phyloP scores from a whole-genome alignment of 352 stramenopile species.

The Blastocystis sp. region DNA sequence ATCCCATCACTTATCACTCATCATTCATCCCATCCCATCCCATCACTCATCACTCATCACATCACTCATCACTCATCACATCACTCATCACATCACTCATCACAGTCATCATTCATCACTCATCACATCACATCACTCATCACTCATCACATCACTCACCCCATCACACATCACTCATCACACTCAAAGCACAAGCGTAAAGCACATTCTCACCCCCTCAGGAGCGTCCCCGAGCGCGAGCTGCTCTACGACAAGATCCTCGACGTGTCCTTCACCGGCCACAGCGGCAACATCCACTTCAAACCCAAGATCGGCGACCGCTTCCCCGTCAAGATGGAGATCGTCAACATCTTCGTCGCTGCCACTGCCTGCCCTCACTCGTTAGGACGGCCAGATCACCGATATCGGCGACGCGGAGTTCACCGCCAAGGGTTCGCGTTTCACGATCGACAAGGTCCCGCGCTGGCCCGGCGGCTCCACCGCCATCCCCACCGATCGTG shows the following conservation, averaged over 20 bases:
- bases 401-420: slow-evolving; percentile 16
- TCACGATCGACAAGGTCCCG: slow-evolving; percentile 15
- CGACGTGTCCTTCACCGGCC: slow-evolving; percentile 2
- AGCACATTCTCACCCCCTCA: neutral
- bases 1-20: too few relatives aligned
- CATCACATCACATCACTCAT: too few relatives aligned
- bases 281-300: slow-evolving; percentile 27
- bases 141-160: too few relatives aligned
- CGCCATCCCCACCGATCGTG: slow-evolving; percentile 65
- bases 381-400: slow-evolving; percentile 4
- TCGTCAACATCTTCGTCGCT: slow-evolving; percentile 66
- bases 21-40: too few relatives aligned
- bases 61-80: too few relatives aligned
- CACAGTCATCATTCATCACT: too few relatives aligned
- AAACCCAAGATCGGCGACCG: slow-evolving; percentile 32
- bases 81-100: too few relatives aligned
- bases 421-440: neutral
- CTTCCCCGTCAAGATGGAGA: slow-evolving; percentile 41
- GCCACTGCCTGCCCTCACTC: neutral
- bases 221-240: neutral
- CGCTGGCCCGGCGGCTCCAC: slow-evolving; percentile 66
- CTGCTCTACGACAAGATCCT: slow-evolving; percentile 34
- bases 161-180: too few relatives aligned
- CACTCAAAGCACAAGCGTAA: too few relatives aligned
- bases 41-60: too few relatives aligned